Base-by-base conservation (phyloP, 2,329 filamentous ascomycete species). In the Atkinsonella texensis region DNA sequence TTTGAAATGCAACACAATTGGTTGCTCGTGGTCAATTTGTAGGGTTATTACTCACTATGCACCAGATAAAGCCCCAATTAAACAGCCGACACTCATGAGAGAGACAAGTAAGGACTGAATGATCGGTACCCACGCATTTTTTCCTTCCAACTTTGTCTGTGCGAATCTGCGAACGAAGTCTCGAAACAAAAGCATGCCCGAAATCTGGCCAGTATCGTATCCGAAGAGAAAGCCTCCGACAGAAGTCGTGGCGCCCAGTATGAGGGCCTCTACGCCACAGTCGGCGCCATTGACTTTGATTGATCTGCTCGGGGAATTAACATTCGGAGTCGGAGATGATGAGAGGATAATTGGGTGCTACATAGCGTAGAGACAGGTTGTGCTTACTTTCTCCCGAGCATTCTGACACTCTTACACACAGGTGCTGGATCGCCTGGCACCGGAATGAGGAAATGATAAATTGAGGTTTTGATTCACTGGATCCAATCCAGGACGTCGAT, bases 221-320 rank as follows among this genome's bases (percentile, higher is more conserved):
- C 80, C 80, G 62, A 81, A 82, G 54, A 83, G 72, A 63, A 80
- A 80, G 46, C 78, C 80, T 54, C 79, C 79, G 41, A 83, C 73
- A 44, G 74, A 77, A 43, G 77, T 79, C 42, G 75, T 68, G 35
- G 73, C 64, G 44, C 75, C 76, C 31, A 81, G 58, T 31, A 73
- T 49, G 53, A 73, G 55, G 23, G 70, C 56, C 54, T 72, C 69
- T 23, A 62, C 51, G 46, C 70, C 69, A 49, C 68, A 71, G 46
- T 70, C 62, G 60, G 68, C 69, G 55, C 70, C 70, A 58, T 70
- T 71, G 61, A 72, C 53, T 52, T 63, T 67, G 59, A 72, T 62
- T 38, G 68, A 70, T 53, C 69, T 72, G 8, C 20, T 9, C 28
- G 41, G 2, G 17, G 23, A 11, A 32, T 46, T 4, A 46, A 13